A percentile compares a stretch with the other conserved stretches of the same genome.
Evolutionary conservation across 768 basidiomycete genomes (phyloP).

Genomic region (Hortiboletus campestris): DNA sequence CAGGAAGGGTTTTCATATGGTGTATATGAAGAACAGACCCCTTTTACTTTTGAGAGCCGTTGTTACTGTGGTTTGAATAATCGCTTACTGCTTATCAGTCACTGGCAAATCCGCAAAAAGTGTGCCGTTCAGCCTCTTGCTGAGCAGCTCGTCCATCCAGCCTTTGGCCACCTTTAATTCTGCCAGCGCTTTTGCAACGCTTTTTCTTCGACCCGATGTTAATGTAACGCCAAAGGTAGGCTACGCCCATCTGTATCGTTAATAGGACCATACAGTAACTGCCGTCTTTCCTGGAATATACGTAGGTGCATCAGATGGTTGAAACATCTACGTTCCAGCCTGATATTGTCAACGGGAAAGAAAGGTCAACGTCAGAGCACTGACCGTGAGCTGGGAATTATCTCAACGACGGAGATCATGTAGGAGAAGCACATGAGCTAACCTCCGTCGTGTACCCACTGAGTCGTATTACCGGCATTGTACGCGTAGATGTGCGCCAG

Average conservation of each 20-base stretch:
- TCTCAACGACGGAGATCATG: background rate
- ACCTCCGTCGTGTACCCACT: slow-evolving; percentile 30
- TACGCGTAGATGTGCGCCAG: slow-evolving; percentile 31
- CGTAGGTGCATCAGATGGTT: slow-evolving; percentile 20
- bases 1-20: slow-evolving; percentile 15
- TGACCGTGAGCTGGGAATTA: slow-evolving; percentile 16
- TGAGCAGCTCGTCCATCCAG: no score
- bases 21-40: slow-evolving; percentile 37
- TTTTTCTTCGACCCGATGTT: slow-evolving; percentile 27
- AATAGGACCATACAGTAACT: slow-evolving; percentile 32
- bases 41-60: slow-evolving; percentile 11
- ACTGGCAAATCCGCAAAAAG: slow-evolving; percentile 30
- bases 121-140: slow-evolving; percentile 21
- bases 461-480: slow-evolving; percentile 28
- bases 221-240: slow-evolving; percentile 18
- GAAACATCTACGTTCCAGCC: slow-evolving; percentile 26
- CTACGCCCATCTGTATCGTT: slow-evolving; percentile 21
- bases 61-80: background rate
- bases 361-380: slow-evolving; percentile 16
- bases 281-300: slow-evolving; percentile 36
- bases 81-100: slow-evolving; percentile 27
- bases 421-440: background rate
- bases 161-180: slow-evolving; percentile 10
- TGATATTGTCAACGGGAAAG: slow-evolving; percentile 21
- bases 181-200: slow-evolving; percentile 9